These are phyloP conservation scores for Pythium plurisporium DNA, from an alignment of 352 stramenopile genomes.

Conservation along the genomic window DNA sequence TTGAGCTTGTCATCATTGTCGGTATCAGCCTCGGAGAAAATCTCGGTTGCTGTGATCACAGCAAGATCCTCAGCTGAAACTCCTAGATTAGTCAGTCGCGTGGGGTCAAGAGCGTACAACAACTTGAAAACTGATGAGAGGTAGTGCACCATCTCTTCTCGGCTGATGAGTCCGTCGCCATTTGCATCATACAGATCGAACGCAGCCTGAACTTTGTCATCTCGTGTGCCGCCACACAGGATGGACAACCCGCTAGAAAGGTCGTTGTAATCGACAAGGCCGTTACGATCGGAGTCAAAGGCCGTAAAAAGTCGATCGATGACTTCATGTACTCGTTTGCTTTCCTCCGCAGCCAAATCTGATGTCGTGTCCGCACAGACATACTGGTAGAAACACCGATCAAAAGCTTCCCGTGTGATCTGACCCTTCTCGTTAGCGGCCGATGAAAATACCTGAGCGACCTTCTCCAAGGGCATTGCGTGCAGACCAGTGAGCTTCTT, in stretches of 20 bases:
- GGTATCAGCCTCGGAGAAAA: conserved; percentile 86
- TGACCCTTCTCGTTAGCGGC: conserved; percentile 41
- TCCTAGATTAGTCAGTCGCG: conserved; percentile 46
- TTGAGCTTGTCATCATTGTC: conserved; percentile 82
- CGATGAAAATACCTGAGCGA: conserved; percentile 49
- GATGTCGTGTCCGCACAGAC: conserved; percentile 39
- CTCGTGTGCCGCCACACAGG: conserved; percentile 49
- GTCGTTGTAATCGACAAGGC: conserved; percentile 70
- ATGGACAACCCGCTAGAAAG: conserved; percentile 72
- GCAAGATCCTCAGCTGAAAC: conserved; percentile 62
- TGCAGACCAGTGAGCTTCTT: conserved; percentile 71
- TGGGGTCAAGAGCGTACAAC: conserved; percentile 68
- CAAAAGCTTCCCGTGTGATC: conserved; percentile 65
- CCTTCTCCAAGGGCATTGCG: conserved; percentile 53
- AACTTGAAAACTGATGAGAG: conserved; percentile 82
- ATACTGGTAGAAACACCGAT: conserved; percentile 73
- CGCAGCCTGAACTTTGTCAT: conserved; percentile 66
- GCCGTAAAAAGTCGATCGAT: conserved; percentile 71
- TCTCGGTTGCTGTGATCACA: conserved; percentile 56
- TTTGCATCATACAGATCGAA: conserved; percentile 87
- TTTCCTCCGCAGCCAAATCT: conserved; percentile 37
- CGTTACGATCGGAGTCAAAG: conserved; percentile 75
- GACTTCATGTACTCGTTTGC: conserved; percentile 59
- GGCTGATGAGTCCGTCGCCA: conserved; percentile 75
- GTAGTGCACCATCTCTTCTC: conserved; percentile 85